These are phyloP conservation scores for Helicocarpus griseus DNA, from an alignment of 2,329 filamentous ascomycete genomes.

Conservation along the genomic window DNA sequence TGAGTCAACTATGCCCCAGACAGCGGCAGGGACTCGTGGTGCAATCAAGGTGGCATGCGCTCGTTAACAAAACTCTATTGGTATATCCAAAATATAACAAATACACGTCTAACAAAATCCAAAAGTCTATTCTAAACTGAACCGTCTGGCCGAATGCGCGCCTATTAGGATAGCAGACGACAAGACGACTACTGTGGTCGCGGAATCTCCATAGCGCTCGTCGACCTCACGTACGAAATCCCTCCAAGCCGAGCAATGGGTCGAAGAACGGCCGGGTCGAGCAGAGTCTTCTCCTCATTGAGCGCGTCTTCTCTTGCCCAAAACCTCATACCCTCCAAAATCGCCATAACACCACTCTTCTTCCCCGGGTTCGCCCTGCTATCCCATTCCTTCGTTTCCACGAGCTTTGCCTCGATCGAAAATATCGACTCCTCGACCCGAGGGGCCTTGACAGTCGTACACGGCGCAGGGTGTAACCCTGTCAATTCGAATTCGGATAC, in stretches of 20 bases:
- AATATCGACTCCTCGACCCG: conserved; percentile 77
- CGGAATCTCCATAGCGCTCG: conserved; percentile 59
- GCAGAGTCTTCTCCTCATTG: conserved; percentile 61
- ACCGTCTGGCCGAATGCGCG: too few species aligned
- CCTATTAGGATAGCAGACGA: neutral
- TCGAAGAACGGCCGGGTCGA: conserved; percentile 66
- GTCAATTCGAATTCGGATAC: conserved; percentile 69
- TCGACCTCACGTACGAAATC: conserved; percentile 68
- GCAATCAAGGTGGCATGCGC: neutral
- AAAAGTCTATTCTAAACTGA: too few species aligned
- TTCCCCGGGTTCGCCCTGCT: conserved; percentile 59
- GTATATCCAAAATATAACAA: neutral
- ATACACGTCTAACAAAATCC: too few species aligned
- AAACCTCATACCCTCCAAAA: conserved; percentile 77
- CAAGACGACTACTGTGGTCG: conserved; percentile 34
- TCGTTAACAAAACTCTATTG: neutral
- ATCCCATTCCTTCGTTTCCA: conserved; percentile 68
- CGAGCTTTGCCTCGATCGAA: conserved; percentile 68
- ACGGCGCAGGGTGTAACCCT: conserved; percentile 62
- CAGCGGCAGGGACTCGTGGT: too few species aligned
- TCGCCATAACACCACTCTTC: conserved; percentile 62
- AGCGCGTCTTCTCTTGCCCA: conserved; percentile 86
- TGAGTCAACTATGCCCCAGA: too few species aligned
- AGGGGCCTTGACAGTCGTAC: conserved; percentile 56
- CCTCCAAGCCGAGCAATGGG: conserved; percentile 74